phyloP scores from a whole-genome alignment of 73 alveolate species.

The Tetrahymena thermophila region DNA sequence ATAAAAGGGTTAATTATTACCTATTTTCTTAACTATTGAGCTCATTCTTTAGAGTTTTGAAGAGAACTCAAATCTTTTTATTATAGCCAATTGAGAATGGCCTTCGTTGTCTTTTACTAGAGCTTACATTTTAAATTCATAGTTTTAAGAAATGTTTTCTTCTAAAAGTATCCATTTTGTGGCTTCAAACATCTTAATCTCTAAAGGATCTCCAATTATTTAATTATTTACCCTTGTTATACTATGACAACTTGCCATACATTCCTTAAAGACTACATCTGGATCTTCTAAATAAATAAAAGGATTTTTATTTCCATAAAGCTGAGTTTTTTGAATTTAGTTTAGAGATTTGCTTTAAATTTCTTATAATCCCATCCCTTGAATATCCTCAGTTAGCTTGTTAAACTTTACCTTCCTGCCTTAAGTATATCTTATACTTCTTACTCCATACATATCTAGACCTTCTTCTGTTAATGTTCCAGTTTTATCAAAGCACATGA shows the following conservation, averaged over 20 bases:
- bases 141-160: constrained; percentile 44
- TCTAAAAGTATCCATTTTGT: constrained; percentile 62
- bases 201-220: constrained; percentile 89
- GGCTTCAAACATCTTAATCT: constrained; percentile 85
- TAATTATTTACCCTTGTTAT: constrained; percentile 69
- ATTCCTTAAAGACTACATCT: constrained; percentile 9
- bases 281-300: neutral
- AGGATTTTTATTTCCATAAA: neutral
- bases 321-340: neutral
- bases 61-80: constrained; percentile 49
- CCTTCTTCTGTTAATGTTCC: constrained; percentile 94
- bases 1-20: neutral
- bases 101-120: neutral
- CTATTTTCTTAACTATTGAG: constrained; percentile 29
- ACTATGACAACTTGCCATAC: constrained; percentile 77
- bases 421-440: neutral
- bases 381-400: constrained; percentile 13
- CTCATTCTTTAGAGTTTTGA: constrained; percentile 63
- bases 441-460: constrained; percentile 62
- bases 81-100: neutral
- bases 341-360: neutral
- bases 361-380: neutral
- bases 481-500: constrained; percentile 87
- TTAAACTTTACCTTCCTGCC: constrained; percentile 10
- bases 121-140: constrained; percentile 5